phyloP scores from a whole-genome alignment of 1,284 basidiomycete species.

The Tausonia pullulans region DNA sequence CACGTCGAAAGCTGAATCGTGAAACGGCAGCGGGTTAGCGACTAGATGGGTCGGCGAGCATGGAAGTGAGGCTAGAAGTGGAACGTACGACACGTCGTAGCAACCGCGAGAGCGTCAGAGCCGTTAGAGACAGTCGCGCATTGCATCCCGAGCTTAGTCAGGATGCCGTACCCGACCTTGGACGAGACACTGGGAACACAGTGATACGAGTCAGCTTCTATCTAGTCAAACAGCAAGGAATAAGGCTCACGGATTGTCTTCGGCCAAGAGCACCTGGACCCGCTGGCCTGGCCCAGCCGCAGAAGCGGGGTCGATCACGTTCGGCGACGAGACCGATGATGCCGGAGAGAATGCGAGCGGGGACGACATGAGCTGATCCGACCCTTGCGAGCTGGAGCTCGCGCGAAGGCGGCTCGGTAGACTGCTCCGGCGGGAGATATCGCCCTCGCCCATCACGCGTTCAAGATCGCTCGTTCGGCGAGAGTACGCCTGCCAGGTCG shows the following conservation, averaged over 20 bases:
- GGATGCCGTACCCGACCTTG: slow-evolving; percentile 8
- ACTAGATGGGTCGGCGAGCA: neutral
- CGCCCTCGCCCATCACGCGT: slow-evolving; percentile 8
- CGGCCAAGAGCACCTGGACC: slow-evolving; percentile 84
- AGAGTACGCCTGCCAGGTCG: slow-evolving; percentile 4
- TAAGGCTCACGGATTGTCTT: slow-evolving; percentile 66
- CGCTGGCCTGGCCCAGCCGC: slow-evolving; percentile 45
- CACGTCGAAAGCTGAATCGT: slow-evolving; percentile 36
- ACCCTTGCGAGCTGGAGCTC: slow-evolving; percentile 17
- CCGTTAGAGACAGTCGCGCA: slow-evolving; percentile 91
- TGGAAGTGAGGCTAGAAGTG: neutral
- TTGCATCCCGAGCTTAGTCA: slow-evolving; percentile 10
- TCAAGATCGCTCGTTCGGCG: slow-evolving; percentile 15
- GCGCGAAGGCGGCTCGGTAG: slow-evolving; percentile 14
- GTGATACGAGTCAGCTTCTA: slow-evolving; percentile 44
- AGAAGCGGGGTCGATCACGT: slow-evolving; percentile 16
- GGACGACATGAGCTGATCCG: slow-evolving; percentile 24
- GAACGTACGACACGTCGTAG: slow-evolving; percentile 84
- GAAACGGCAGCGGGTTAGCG: neutral
- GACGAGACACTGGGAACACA: slow-evolving; percentile 17
- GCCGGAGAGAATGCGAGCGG: slow-evolving; percentile 17
- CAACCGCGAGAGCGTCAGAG: slow-evolving; percentile 88
- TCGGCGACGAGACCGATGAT: slow-evolving; percentile 17
- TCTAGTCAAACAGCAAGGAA: slow-evolving; percentile 45
- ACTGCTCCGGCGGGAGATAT: slow-evolving; percentile 9